Percentiles rank a stretch among this genome's conserved stretches.
Conservation (phyloP, 345 rosid species). For the Gossypium rotundifolium region DNA sequence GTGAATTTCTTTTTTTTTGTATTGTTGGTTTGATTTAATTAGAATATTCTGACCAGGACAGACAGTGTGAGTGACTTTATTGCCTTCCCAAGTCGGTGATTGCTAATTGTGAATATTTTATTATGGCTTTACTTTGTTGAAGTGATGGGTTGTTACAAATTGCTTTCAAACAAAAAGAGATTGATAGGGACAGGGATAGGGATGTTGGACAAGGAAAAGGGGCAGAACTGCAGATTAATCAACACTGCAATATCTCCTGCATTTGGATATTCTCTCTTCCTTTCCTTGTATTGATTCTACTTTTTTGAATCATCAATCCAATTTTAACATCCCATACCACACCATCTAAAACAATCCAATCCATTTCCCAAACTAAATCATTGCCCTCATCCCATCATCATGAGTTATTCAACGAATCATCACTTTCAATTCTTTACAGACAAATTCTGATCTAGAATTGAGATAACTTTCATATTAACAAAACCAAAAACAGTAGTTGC, state of each 20-base stretch:
- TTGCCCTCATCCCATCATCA: too few relatives aligned
- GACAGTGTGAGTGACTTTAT: conserved; percentile 9
- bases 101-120: conserved; percentile 11
- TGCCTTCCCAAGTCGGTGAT: conserved; percentile 20
- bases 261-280: neutral
- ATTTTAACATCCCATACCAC: too few relatives aligned
- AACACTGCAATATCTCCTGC: neutral
- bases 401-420: too few relatives aligned
- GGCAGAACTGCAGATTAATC: neutral
- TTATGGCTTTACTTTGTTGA: neutral
- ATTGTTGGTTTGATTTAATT: neutral
- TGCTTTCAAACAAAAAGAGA: conserved; percentile 23
- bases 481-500: too few relatives aligned
- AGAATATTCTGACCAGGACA: conserved; percentile 11
- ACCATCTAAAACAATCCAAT: too few relatives aligned
- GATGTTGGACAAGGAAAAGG: conserved; percentile 8
- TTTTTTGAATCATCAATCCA: too few relatives aligned
- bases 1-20: conserved; percentile 2
- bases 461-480: too few relatives aligned
- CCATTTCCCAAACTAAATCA: too few relatives aligned
- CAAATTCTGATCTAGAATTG: too few relatives aligned
- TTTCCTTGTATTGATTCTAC: too few relatives aligned
- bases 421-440: too few relatives aligned
- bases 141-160: conserved; percentile 29
- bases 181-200: conserved; percentile 6